Base-by-base conservation (phyloP, 805 yeast species). In the Kodamaea nitidulidarum region DNA sequence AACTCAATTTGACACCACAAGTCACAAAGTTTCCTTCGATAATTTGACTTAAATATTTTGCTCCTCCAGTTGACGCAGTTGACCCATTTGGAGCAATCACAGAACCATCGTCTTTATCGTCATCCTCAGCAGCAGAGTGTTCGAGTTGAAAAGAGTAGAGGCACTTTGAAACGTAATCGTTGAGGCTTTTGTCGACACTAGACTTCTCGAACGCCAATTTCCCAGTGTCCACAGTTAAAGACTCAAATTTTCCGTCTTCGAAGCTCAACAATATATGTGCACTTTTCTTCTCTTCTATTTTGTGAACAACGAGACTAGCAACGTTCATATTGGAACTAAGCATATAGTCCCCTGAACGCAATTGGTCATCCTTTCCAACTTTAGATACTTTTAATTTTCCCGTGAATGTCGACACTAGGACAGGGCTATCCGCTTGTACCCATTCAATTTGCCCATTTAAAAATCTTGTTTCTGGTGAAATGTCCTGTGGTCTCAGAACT, bases 1-100 rank as follows among this genome's bases (percentile, higher is more conserved):
- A 30, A 15, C 45, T 42, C 15, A 50, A 32, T 9, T 48, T 48
- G 14, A 48, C 47, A 2, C 61, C 65, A 28, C 52, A 58, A 26
- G 51, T 55, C 7, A 57, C 44, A 17, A 62, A 51, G 17, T 48
- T 47, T 1, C 67, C 68, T 25, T 57, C 67, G 5, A 51, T 41
- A 2, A 44, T 42, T 5, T 50, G 52, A 21, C 46, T 50, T 22
- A 59, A 46, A 34, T 50, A 39, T 25, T 39, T 39, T n/a, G 42
- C 21, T 4, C 41, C 41, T 55, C 20, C 44, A 40, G 40, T 45
- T 8, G 41, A 29, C 7, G 28, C 22, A 12, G 17, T 25, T 9
- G 32, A 35, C 11, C 29, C 21, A n/a, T 17, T 40, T 24, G 30
- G 17, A 6, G 26, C 17, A 6, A 31, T 17, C 9, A 16, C 34